phyloP scores from a whole-genome alignment of 2,329 filamentous ascomycete genomes.

The Nemania serpens region DNA sequence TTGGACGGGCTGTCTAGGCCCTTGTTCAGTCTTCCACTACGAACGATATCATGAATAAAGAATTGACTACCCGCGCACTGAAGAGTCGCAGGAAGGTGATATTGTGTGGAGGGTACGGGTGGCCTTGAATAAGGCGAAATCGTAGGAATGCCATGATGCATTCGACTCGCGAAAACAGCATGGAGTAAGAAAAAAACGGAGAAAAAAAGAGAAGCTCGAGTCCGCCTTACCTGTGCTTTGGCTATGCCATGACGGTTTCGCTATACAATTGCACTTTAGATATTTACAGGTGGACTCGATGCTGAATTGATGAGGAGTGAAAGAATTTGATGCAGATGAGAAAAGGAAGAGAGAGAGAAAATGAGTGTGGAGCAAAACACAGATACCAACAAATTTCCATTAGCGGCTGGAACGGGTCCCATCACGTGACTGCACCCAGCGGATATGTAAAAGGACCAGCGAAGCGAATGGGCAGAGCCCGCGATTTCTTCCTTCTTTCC shows the following conservation, averaged over 20 bases:
- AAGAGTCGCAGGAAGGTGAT: slow-evolving; percentile 63
- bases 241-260: neutral
- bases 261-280: neutral
- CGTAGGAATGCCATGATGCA: neutral
- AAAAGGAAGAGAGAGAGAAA: neutral
- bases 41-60: slow-evolving; percentile 53
- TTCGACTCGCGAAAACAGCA: neutral
- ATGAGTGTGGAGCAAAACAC: neutral
- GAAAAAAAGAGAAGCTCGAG: neutral
- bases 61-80: slow-evolving; percentile 63
- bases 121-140: neutral
- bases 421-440: slow-evolving; percentile 16
- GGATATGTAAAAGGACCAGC: slow-evolving; percentile 3
- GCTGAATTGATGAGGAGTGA: neutral
- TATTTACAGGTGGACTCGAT: neutral
- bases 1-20: slow-evolving; percentile 71
- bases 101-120: slow-evolving; percentile 55
- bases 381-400: slow-evolving; percentile 9
- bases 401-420: slow-evolving; percentile 9
- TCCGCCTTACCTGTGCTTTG: neutral
- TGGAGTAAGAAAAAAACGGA: neutral
- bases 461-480: neutral
- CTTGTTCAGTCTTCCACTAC: slow-evolving; percentile 64
- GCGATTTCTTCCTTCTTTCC: slow-evolving; percentile 24
- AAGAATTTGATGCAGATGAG: neutral